Base-by-base conservation (phyloP, 371 early-diverging fungal genomes). In the Actinomortierella ambigua region DNA sequence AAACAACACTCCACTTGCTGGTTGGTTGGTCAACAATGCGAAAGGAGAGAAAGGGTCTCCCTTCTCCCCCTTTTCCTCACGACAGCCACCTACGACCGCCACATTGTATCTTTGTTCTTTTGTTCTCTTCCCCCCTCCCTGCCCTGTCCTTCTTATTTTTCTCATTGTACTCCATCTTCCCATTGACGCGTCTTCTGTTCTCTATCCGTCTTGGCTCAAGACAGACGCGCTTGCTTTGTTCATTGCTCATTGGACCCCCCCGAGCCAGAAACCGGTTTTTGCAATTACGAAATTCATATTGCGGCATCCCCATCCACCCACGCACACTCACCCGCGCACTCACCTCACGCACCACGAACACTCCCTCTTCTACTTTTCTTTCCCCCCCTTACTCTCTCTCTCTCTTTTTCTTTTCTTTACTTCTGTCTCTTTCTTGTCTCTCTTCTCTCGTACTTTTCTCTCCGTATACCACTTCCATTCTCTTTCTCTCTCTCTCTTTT, bases 51-150 rank as follows among this genome's bases (percentile, higher is more conserved):
- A n/a, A n/a, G n/a, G n/a, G n/a, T n/a, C 34, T 13, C 34, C 22
- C 14, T 29, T 48, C 40, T 39, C 39, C 17, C 1, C 22, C 34
- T 46, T 29, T 44, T 22, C 26, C 15, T 29, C 2, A 20, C 9
- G 18, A 20, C 20, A n/a, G 44, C n/a, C 44, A 44, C 44, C 13
- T 44, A 4, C 13, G 4, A 44, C 44, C 44, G 3, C 20, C 15
- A 44, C n/a, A n/a, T n/a, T n/a, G n/a, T n/a, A n/a, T n/a, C n/a
- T n/a, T n/a, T n/a, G n/a, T n/a, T n/a, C n/a, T n/a, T n/a, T n/a
- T n/a, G n/a, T n/a, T n/a, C n/a, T n/a, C n/a, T 44, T 13, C 44
- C n/a, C 44, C 43, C 29, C 15, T 40, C 55, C 54, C 42, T 49
- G 39, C 39, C 27, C 26, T 4, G 24, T 1, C 48, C 43, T 42